Evolutionary conservation across 805 yeast genomes (phyloP), one percentile per base, ranked within the genome.

Genomic region (Debaryomyces prosopidis): DNA sequence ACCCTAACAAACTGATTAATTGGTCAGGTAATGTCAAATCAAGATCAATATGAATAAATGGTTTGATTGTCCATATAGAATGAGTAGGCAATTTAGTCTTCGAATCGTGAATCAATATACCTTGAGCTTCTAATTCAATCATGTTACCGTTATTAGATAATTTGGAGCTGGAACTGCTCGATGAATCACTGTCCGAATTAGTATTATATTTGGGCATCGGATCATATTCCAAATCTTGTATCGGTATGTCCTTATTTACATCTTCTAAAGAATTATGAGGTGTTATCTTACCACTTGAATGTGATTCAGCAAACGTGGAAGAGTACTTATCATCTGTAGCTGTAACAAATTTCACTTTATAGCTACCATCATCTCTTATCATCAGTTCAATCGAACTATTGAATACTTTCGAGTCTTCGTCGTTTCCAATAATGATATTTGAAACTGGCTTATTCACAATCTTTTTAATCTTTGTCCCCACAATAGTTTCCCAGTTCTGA

Each of bases 1-100:
- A 90, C 0, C 99, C 98, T 5, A 94, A 73, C 20, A 85, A 77
- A 46, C 85, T 81, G n/a, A 84, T 79, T 20, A 94, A 71, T 17
- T 78, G 79, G 9, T 70, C 73, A 0, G 97, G 96, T 33, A 92
- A 67, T 43, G 86, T 85, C 31, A 88, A 71, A 42, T 82, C 81
- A 19, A 85, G 66, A 43, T 82, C 80, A 3, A 86, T 69, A 32
- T 84, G 85, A 3, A 75, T 69, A 63, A 84, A 85, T 2, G 95
- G 96, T 55, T 87, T 85, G 5, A 94, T 75, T 3, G 92, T 82
- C 98, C 98, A 92, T 87, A 94, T 87, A 1, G 96, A 83, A 62
- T 89, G 95, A 0, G 85, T 73, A 1, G 92, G 91, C 31, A 76
- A 60, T 12, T 76, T 71, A 0, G 82, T 73, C 31, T 69, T 68